Evolutionary conservation across 2,329 filamentous ascomycete genomes (phyloP).

Genomic region (Tolypocladium inflatum): DNA sequence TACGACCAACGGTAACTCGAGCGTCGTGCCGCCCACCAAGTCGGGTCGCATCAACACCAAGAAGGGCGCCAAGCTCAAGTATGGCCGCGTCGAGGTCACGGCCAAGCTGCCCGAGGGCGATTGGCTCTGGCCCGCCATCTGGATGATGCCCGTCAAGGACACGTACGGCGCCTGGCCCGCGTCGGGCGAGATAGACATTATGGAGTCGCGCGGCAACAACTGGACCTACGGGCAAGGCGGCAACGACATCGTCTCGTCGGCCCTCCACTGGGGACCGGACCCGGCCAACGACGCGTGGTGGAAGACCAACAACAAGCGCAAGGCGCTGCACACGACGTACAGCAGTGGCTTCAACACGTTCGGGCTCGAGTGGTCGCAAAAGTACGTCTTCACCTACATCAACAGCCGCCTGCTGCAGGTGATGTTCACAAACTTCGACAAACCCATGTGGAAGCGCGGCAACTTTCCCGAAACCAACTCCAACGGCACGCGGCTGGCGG

Average conservation of each 20-base stretch:
- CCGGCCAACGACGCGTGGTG: conserved; percentile 68
- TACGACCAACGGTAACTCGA: conserved; percentile 57
- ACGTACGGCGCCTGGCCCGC: conserved; percentile 69
- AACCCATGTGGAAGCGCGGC: conserved; percentile 59
- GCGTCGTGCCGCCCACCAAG: conserved; percentile 66
- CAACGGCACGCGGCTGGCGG: conserved; percentile 56
- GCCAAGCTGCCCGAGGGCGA: conserved; percentile 69
- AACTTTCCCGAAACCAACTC: conserved; percentile 52
- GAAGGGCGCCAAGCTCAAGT: conserved; percentile 62
- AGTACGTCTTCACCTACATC: conserved; percentile 82
- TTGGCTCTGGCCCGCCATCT: conserved; percentile 90
- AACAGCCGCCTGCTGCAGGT: conserved; percentile 73
- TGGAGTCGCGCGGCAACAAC: conserved; percentile 76
- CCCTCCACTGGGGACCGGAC: conserved; percentile 76
- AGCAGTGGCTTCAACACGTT: conserved; percentile 62
- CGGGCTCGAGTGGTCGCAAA: conserved; percentile 78
- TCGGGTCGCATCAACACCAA: conserved; percentile 73
- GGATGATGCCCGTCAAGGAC: conserved; percentile 69
- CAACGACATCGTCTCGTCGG: conserved; percentile 70
- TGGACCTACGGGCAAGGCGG: conserved; percentile 66
- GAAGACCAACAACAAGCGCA: conserved; percentile 70
- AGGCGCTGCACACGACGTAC: conserved; percentile 67
- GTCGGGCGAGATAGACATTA: conserved; percentile 78
- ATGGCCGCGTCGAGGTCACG: conserved; percentile 70
- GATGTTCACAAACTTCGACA: conserved; percentile 65